Percentiles rank a stretch among this genome's conserved stretches.
phyloP scores from a whole-genome alignment of 179 eudicot species.

The Spinacia oleracea region DNA sequence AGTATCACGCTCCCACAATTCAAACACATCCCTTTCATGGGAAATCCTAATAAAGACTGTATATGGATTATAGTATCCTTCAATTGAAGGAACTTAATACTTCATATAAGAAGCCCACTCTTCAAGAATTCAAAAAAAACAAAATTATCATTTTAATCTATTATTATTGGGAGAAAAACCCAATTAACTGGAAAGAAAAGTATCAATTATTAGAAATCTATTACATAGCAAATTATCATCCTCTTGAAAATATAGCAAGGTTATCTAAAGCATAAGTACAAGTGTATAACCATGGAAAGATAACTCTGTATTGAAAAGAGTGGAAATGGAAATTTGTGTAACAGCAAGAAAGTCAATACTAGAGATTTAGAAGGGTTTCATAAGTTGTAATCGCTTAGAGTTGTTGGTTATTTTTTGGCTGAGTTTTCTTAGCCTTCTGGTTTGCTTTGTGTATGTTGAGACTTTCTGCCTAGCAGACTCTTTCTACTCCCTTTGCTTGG shows the following conservation, averaged over 20 bases:
- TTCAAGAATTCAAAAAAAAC: not conserved
- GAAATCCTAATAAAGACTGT: not conserved
- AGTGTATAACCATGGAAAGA: not conserved
- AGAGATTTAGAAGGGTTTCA: too few relatives aligned
- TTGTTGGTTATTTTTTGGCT: too few relatives aligned
- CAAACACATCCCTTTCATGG: not conserved
- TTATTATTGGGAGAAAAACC: too few relatives aligned
- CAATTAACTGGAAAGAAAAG: too few relatives aligned
- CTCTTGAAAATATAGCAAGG: not conserved
- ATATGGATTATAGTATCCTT: not conserved
- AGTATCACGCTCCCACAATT: not conserved
- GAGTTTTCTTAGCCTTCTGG: too few relatives aligned
- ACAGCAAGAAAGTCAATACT: too few relatives aligned
- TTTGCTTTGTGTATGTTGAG: too few relatives aligned
- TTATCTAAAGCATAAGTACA: too few relatives aligned
- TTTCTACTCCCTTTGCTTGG: too few relatives aligned
- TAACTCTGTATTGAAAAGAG: not conserved
- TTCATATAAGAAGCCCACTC: not conserved
- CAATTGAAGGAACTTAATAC: not conserved
- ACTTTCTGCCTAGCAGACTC: too few relatives aligned
- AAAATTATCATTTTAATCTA: too few relatives aligned
- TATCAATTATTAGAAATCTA: not conserved
- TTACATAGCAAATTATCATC: not conserved
- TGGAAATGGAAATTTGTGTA: not conserved
- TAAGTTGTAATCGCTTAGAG: too few relatives aligned